phyloP scores from a whole-genome alignment of 2,329 filamentous ascomycete species.

The Aciculosporium take region DNA sequence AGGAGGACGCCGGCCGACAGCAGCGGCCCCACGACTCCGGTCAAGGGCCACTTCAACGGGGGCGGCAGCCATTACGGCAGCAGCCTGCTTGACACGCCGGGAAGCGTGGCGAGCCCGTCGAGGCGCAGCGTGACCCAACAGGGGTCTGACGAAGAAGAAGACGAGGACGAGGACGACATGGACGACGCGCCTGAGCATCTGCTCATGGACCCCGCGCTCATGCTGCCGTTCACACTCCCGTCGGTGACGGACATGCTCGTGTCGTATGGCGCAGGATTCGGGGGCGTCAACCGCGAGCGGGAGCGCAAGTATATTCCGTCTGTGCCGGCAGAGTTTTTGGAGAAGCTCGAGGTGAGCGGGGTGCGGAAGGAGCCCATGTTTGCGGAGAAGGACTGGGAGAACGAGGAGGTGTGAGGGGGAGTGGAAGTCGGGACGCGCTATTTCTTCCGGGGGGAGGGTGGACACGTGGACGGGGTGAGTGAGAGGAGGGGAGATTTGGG shows the following conservation, averaged over 20 bases:
- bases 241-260: slow-evolving; percentile 96
- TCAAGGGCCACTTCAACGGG: slow-evolving; percentile 23
- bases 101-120: slow-evolving; percentile 27
- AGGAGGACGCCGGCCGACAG: slow-evolving; percentile 14
- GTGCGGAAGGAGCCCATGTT: slow-evolving; percentile 42
- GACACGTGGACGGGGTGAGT: background rate
- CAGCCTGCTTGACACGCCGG: slow-evolving; percentile 27
- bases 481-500: too few relatives aligned
- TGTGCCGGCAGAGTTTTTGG: slow-evolving; percentile 83
- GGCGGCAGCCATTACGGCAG: slow-evolving; percentile 6
- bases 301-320: slow-evolving; percentile 94
- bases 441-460: background rate
- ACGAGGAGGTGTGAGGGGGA: slow-evolving; percentile 39
- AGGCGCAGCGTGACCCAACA: slow-evolving; percentile 17
- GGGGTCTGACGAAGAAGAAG: slow-evolving; percentile 34
- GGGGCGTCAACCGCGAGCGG: slow-evolving; percentile 78
- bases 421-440: background rate
- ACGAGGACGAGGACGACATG: too few relatives aligned
- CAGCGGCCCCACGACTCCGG: slow-evolving; percentile 31
- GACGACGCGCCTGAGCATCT: slow-evolving; percentile 59
- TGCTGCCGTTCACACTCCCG: slow-evolving; percentile 88
- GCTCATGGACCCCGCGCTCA: slow-evolving; percentile 75
- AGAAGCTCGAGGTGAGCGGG: slow-evolving; percentile 58
- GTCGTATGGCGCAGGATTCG: slow-evolving; percentile 87
- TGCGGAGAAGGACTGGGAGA: slow-evolving; percentile 52